Percentiles rank a stretch among this genome's conserved stretches.
phyloP scores from a whole-genome alignment of 768 basidiomycete species.

The Trametes villosa region DNA sequence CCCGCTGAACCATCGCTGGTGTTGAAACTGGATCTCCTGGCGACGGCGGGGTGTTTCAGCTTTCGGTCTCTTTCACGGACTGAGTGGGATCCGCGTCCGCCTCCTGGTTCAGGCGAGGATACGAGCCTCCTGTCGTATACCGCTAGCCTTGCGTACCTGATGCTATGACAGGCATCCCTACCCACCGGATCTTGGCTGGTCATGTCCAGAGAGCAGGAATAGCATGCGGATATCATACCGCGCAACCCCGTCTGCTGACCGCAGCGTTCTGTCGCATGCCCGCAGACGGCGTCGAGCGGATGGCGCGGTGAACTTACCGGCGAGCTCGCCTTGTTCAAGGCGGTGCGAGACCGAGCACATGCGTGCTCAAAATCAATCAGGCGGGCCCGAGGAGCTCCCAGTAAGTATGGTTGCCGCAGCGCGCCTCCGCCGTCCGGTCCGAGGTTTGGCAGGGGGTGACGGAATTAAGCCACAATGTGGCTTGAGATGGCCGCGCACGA shows the following conservation, averaged over 20 bases:
- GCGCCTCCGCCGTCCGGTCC: conserved; percentile 13
- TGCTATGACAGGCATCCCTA: background rate
- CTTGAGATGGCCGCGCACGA: conserved; percentile 13
- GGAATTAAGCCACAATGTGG: background rate
- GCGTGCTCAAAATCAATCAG: conserved; percentile 8
- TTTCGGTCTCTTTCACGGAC: background rate
- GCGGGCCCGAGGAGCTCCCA: conserved; percentile 9
- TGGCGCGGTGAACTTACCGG: conserved; percentile 10
- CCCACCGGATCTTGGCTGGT: background rate
- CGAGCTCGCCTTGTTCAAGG: background rate
- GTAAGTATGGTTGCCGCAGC: background rate
- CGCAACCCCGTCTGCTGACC: conserved; percentile 14
- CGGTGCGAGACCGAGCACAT: conserved; percentile 8
- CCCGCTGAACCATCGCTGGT: conserved; percentile 7
- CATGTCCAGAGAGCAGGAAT: background rate
- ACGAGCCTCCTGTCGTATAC: background rate
- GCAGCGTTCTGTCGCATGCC: background rate
- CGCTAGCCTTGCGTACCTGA: background rate
- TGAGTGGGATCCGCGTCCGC: background rate
- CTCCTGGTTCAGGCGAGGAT: background rate
- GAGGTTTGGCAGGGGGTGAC: conserved; percentile 5
- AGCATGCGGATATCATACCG: conserved; percentile 12
- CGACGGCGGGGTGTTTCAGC: background rate
- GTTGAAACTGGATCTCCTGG: conserved; percentile 6
- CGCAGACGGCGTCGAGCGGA: conserved; percentile 3